A percentile compares a stretch with the other conserved stretches of the same genome.
These are phyloP conservation scores for Suillus hirtellus DNA, from an alignment of 768 basidiomycete species.

Conservation along the genomic window DNA sequence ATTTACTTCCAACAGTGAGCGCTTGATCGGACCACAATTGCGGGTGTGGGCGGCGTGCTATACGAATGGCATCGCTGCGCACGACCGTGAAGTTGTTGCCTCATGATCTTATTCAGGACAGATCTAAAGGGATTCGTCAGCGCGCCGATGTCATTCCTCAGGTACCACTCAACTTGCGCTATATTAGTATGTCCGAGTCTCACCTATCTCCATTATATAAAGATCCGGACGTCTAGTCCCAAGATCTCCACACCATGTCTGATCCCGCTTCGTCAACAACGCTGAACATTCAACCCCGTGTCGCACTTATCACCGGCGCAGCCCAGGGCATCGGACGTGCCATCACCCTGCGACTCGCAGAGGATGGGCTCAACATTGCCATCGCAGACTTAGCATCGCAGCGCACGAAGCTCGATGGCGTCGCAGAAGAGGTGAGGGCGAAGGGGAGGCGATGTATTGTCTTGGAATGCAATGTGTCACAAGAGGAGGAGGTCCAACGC, in stretches of 20 bases:
- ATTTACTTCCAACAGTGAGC: not conserved
- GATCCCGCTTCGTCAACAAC: not conserved
- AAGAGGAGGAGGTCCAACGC: constrained; percentile 28
- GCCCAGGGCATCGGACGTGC: constrained; percentile 37
- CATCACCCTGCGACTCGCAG: constrained; percentile 32
- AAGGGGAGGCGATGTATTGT: constrained; percentile 22
- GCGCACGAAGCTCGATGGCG: constrained; percentile 18
- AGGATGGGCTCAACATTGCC: constrained; percentile 35
- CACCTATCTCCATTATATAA: constrained; percentile 4
- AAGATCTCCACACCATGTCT: not conserved
- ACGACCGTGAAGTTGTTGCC: not conserved
- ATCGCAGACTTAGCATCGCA: constrained; percentile 29
- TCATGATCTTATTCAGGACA: not conserved
- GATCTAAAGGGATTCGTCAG: not conserved
- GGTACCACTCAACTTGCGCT: not conserved
- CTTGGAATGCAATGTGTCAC: constrained; percentile 30
- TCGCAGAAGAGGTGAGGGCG: constrained; percentile 27
- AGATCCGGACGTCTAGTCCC: not conserved
- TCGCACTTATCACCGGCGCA: constrained; percentile 33
- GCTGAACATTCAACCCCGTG: not conserved
- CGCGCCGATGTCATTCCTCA: not conserved
- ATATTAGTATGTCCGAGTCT: not conserved
- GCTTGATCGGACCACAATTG: not conserved
- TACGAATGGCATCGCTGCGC: not conserved
- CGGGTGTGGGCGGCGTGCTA: not conserved